Percentiles rank a stretch among this genome's conserved stretches.
phyloP scores from a whole-genome alignment of 176 grass and related monocot genomes.

The Lolium rigidum region DNA sequence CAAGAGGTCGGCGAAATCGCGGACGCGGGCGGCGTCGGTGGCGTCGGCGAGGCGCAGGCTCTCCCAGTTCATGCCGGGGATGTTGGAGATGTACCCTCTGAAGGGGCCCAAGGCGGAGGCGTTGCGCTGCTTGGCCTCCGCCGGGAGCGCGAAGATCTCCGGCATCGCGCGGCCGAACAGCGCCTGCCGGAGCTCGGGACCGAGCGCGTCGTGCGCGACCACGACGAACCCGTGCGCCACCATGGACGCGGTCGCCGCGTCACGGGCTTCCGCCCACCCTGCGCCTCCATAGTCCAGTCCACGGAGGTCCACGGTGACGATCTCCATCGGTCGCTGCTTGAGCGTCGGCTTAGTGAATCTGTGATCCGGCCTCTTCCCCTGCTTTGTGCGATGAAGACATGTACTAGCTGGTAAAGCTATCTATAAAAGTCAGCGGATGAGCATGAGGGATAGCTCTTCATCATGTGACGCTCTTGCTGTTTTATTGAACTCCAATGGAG shows the following conservation, averaged over 20 bases:
- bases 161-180: constrained; percentile 46
- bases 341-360: not conserved
- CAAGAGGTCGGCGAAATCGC: constrained; percentile 41
- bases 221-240: constrained; percentile 52
- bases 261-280: constrained; percentile 46
- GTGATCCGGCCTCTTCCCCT: not conserved
- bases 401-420: not conserved
- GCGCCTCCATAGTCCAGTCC: constrained; percentile 31
- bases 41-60: constrained; percentile 53
- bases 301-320: constrained; percentile 41
- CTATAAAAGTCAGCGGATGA: constrained; percentile 10
- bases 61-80: constrained; percentile 49
- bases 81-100: constrained; percentile 44
- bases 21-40: constrained; percentile 34
- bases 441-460: not conserved
- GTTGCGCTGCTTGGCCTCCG: constrained; percentile 46
- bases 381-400: not conserved
- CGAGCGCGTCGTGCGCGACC: constrained; percentile 44
- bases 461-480: not conserved
- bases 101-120: not conserved
- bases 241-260: constrained; percentile 52
- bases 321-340: constrained; percentile 4
- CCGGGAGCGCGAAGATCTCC: constrained; percentile 62
- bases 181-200: constrained; percentile 39
- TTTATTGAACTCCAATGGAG: not conserved